Evolutionary conservation across 441 rosid species (phyloP), one percentile per base, ranked within the genome.

Genomic region (Biscutella laevigata): DNA sequence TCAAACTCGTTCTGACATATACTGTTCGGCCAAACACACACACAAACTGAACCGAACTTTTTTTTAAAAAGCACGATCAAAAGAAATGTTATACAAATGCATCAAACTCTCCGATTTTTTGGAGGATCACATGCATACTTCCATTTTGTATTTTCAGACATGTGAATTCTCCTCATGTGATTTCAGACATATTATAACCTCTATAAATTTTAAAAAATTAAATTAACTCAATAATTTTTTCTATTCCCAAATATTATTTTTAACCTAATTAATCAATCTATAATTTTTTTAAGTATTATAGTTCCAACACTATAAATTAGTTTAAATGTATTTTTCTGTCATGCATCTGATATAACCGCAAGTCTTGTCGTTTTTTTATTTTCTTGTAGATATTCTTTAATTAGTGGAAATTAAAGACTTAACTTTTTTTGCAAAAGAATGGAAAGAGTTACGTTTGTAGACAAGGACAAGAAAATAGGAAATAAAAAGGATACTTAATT

Each of bases 41-140:
- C 36, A 63, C 21, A 27, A 35, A 27, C n/a, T n/a, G 3, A 64
- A 49, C 63, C 52, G 1, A 64, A 56, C 63, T 40, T 19, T 5
- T 37, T 25, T n/a, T n/a, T n/a, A n/a, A 27, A 62, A 53, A 45
- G 29, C 61, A 32, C 30, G 49, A 54, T 46, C 21, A 24, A 48
- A 42, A 19, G n/a, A 7, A 48, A 48, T 43, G 9, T 26, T 27
- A 48, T 39, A 57, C 44, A 57, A 44, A n/a, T n/a, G 27, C 34
- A 57, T 44, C 52, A 57, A 57, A 43, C 52, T 33, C 53, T 33
- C 24, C 48, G n/a, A 6, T 47, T 26, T 47, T 29, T 14, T 35
- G 17, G 11, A 32, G 37, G 22, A n/a, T 8, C 68, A 64, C 57
- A 64, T 64, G 63, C 63, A 64, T 46, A 45, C 52, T 56, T 55